These are phyloP conservation scores for Pilasporangium apinafurcum DNA, from an alignment of 352 stramenopile species.

Conservation along the genomic window DNA sequence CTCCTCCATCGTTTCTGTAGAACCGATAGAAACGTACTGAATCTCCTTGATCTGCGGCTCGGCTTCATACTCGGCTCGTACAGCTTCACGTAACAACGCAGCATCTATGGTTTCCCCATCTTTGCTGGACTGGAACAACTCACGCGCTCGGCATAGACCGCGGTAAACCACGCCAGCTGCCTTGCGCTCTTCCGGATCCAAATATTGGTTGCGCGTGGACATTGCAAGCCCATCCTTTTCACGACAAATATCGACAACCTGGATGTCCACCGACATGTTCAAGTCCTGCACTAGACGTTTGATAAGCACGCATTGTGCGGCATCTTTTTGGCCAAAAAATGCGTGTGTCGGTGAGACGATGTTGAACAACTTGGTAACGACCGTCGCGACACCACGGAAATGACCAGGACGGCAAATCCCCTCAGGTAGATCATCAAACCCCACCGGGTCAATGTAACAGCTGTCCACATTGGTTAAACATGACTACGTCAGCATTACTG, in stretches of 20 bases:
- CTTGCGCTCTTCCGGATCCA: constrained; percentile 83
- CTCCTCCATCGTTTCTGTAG: constrained; percentile 93
- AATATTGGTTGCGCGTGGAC: constrained; percentile 98
- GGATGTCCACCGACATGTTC: constrained; percentile 92
- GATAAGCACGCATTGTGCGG: constrained; percentile 95
- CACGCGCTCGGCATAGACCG: constrained; percentile 48
- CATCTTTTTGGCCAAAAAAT: constrained; percentile 99
- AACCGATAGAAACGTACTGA: constrained; percentile 96
- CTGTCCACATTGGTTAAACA: constrained; percentile 6
- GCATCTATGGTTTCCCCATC: constrained; percentile 18
- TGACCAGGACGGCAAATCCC: constrained; percentile 91
- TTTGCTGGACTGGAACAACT: constrained; percentile 25
- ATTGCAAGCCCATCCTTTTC: constrained; percentile 96
- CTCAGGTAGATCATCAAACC: constrained; percentile 93
- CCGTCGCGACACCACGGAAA: constrained; percentile 98
- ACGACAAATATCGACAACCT: constrained; percentile 89
- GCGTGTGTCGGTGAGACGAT: constrained; percentile 94
- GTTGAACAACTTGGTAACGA: constrained; percentile 99
- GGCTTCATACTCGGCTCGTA: constrained; percentile 45
- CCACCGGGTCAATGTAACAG: constrained; percentile 91
- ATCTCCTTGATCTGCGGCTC: constrained; percentile 92
- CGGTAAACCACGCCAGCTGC: constrained; percentile 88
- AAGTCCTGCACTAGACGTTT: constrained; percentile 95
- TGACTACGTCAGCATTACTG: not conserved
- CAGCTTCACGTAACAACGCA: constrained; percentile 24